Evolutionary conservation across 306 rosid genomes (phyloP), one percentile per base, ranked within the genome.

Genomic region (Gynostemma pentaphyllum): DNA sequence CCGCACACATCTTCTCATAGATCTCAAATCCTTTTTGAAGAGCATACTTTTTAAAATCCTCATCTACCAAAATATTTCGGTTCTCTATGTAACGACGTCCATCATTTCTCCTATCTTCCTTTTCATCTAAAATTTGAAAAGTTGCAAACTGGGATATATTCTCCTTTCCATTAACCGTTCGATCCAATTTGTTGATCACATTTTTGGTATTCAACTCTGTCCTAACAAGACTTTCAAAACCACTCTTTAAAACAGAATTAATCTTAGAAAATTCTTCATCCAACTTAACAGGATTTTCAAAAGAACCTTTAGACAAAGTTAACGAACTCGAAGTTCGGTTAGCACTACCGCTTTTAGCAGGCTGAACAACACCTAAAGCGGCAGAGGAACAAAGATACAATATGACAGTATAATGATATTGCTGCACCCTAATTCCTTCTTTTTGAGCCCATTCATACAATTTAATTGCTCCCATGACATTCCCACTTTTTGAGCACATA

Each of bases 371-470:
- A 69, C 96, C 98, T 64, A 79, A 75, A 50, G 98, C 92, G 0
- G 95, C 92, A 65, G 98, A 87, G 70, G 98, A 88, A 72, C 96
- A 91, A 52, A 91, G 83, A 78, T 91, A 88, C 69, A 91, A 53
- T 5, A 91, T 62, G 1, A 91, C 96, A 2, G 89, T 85, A 75
- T 84, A 92, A 71, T 88, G 95, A 64, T 88, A 87, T 65, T 83
- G 95, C 29, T 63, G 76, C 68, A 92, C 37, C 68, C 64, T 68
- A 42, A 81, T 62, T 7, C 81, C 94, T 34, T 82, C 80, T 5
- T 45, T 73, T 15, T 32, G 71, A 45, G 98, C 88, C 32, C 69
- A 64, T 74, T 88, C 95, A 56, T 77, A 88, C 53, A 82, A 71
- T 67, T 82, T 66, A 52, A 92, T 84, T 41, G 98, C 96, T 11